phyloP scores from a whole-genome alignment of 2,329 filamentous ascomycete genomes.

The Emmonsia crescens region DNA sequence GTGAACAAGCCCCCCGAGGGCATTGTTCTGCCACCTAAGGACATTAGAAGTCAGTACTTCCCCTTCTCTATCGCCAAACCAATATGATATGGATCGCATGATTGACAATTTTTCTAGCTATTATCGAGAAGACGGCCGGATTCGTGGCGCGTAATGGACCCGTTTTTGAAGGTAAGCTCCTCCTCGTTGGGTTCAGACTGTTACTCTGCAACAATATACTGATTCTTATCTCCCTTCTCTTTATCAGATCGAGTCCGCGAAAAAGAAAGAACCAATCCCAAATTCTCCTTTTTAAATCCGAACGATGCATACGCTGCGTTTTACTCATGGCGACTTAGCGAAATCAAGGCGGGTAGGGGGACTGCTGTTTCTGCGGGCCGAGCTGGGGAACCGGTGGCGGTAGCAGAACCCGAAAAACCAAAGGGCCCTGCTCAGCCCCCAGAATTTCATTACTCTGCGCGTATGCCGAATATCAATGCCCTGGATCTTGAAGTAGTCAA shows the following conservation, averaged over 20 bases:
- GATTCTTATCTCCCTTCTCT: not conserved
- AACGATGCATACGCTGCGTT: constrained; percentile 78
- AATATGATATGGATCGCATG: not conserved
- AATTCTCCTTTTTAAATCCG: constrained; percentile 75
- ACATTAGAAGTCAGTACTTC: constrained; percentile 54
- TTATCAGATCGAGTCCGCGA: constrained; percentile 63
- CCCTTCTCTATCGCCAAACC: not conserved
- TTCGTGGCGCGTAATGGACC: constrained; percentile 63
- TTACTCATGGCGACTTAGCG: constrained; percentile 81
- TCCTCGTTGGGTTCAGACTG: not conserved
- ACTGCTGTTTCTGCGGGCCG: constrained; percentile 68
- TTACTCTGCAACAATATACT: not conserved
- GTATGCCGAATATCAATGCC: constrained; percentile 94
- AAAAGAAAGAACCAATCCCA: constrained; percentile 74
- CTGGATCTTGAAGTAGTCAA: constrained; percentile 68
- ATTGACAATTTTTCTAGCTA: constrained; percentile 34
- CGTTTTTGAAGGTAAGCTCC: constrained; percentile 52
- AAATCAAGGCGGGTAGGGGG: constrained; percentile 75
- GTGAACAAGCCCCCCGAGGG: constrained; percentile 69
- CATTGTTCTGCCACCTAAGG: constrained; percentile 72
- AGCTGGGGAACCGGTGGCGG: constrained; percentile 49
- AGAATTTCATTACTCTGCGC: constrained; percentile 85
- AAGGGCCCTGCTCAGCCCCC: constrained; percentile 75
- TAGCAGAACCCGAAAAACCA: constrained; percentile 51
- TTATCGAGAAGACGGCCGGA: constrained; percentile 89